These are phyloP conservation scores for Dactylellina cionopaga DNA, from an alignment of 2,329 filamentous ascomycete genomes.

Conservation along the genomic window DNA sequence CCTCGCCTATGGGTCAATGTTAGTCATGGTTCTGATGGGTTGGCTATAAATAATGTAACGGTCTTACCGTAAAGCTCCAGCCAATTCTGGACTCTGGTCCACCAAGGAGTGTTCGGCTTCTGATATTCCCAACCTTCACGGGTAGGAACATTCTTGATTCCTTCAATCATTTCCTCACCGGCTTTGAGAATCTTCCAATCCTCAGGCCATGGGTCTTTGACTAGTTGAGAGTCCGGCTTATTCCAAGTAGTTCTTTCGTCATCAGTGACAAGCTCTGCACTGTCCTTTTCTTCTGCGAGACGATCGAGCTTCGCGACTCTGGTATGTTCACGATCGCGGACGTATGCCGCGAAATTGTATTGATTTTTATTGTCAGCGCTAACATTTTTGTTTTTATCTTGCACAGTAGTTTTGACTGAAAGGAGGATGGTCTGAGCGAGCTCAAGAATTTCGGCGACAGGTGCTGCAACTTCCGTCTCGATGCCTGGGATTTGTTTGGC, in stretches of 20 bases:
- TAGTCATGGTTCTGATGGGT: not conserved
- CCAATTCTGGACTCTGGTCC: conserved; percentile 24
- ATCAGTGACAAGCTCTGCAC: conserved; percentile 24
- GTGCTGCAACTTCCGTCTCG: conserved; percentile 16
- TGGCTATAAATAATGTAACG: not conserved
- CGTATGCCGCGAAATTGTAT: conserved; percentile 37
- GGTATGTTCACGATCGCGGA: conserved; percentile 16
- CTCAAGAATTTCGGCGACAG: conserved; percentile 7
- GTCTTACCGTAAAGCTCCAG: conserved; percentile 33
- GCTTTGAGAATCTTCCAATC: conserved; percentile 28
- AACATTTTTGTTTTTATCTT: not conserved
- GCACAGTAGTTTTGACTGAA: not conserved
- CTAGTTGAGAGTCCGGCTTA: conserved; percentile 11
- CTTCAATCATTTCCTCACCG: conserved; percentile 24
- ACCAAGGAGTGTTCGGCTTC: conserved; percentile 32
- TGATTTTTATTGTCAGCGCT: conserved; percentile 13
- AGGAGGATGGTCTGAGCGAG: not conserved
- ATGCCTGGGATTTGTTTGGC: conserved; percentile 19
- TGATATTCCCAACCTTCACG: conserved; percentile 44
- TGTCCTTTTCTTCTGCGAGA: conserved; percentile 26
- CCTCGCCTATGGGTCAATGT: conserved; percentile 8
- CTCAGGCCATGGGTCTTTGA: conserved; percentile 32
- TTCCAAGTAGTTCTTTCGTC: conserved; percentile 44
- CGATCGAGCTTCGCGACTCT: conserved; percentile 23
- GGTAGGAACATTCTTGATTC: conserved; percentile 22